phyloP scores from a whole-genome alignment of 768 basidiomycete species.

The Tricholomella constricta region DNA sequence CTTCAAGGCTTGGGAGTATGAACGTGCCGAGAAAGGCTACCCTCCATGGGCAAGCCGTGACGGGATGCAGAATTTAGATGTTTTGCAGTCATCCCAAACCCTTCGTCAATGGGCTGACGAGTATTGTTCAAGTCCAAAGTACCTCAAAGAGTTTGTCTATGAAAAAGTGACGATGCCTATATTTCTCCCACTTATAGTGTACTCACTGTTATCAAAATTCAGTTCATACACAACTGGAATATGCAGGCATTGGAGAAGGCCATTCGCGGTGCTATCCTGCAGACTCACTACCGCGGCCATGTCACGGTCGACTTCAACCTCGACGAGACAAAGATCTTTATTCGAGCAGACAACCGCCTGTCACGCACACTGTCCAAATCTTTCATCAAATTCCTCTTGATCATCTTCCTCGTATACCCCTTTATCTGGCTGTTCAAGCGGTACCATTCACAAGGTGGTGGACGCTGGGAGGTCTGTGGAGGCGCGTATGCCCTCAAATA shows the following conservation, averaged over 20 bases:
- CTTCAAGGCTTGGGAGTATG: constrained; percentile 23
- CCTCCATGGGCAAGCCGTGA: constrained; percentile 43
- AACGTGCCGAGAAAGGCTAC: constrained; percentile 49
- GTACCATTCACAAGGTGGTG: constrained; percentile 68
- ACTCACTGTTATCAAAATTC: not conserved
- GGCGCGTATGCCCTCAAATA: constrained; percentile 69
- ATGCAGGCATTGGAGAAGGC: constrained; percentile 40
- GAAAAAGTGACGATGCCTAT: constrained; percentile 54
- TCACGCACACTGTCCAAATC: constrained; percentile 68
- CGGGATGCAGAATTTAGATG: constrained; percentile 17
- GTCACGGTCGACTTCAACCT: constrained; percentile 54
- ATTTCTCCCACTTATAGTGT: constrained; percentile 46
- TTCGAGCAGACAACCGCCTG: constrained; percentile 68
- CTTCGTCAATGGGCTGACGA: constrained; percentile 82
- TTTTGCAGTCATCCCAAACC: constrained; percentile 57
- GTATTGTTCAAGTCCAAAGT: constrained; percentile 70
- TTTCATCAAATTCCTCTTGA: constrained; percentile 70
- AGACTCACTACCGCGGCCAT: constrained; percentile 44
- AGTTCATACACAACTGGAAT: constrained; percentile 52
- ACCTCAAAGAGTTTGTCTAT: constrained; percentile 79
- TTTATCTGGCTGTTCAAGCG: constrained; percentile 81
- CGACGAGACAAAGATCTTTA: constrained; percentile 50
- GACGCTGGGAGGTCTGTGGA: constrained; percentile 72
- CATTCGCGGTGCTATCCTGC: constrained; percentile 41
- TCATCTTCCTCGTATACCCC: constrained; percentile 72